Evolutionary conservation across 1,284 basidiomycete species (phyloP), one percentile per base, ranked within the genome.

Genomic region (Sanghuangporus sanghuang): DNA sequence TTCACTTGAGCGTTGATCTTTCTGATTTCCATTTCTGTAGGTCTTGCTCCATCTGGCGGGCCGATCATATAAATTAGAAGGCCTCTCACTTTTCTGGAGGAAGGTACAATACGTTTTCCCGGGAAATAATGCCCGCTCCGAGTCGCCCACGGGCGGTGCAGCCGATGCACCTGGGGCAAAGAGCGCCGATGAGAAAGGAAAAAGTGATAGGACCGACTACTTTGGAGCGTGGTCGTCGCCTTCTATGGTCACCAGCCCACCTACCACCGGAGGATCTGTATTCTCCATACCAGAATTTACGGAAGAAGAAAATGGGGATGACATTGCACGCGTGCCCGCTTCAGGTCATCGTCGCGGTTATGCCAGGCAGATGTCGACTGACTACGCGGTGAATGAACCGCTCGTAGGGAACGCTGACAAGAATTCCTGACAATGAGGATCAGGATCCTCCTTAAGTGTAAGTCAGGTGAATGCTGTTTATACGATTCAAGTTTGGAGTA

Each of bases 81-180:
- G 62, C 14, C 50, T 63, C 49, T 44, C 36, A 3, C 48, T 58
- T 39, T 63, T 63, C 39, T 63, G 61, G 61, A 44, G 61, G 35
- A 48, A 44, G 23, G 48, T 61, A 6, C 49, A 38, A 18, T 48
- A 48, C 32, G 48, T 57, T 14, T 57, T 55, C 23, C 54, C 61
- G 6, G 21, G 16, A 16, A 46, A 18, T 46, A 57, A 62, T 23
- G 61, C 16, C 5, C 53, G 53, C 35, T 54, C 53, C 36, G 53
- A 54, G 8, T 54, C 61, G 35, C 55, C 54, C 9, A 40, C 40
- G 11, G 52, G 39, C 44, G 32, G 3, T 18, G 21, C 52, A 6
- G 16, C 16, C 21, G 27, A 35, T 40, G 18, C 36, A 6, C 18
- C 21, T 18, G 38, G 9, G 27, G 12, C 39, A n/a, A 53, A 52